These are phyloP conservation scores for Phytophthora boehmeriae DNA, from an alignment of 352 stramenopile genomes.

Conservation along the genomic window DNA sequence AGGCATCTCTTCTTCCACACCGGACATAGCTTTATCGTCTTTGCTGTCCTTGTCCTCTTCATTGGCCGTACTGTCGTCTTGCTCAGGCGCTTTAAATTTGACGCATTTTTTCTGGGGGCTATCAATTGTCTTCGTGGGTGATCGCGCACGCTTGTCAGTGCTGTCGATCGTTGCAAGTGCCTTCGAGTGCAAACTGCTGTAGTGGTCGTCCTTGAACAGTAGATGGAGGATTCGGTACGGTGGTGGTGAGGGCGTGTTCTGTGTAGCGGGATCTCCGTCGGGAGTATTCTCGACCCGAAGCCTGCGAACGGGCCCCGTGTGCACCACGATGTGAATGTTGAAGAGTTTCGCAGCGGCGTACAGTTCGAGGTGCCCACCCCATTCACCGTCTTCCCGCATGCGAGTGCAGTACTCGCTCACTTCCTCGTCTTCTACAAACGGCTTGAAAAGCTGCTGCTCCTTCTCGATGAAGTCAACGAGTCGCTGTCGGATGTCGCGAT, in stretches of 20 bases:
- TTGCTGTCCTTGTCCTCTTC: constrained; percentile 22
- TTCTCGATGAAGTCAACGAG: constrained; percentile 52
- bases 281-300: constrained; percentile 49
- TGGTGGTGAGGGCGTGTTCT: constrained; percentile 8
- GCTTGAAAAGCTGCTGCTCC: constrained; percentile 42
- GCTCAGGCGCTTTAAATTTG: constrained; percentile 9
- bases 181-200: constrained; percentile 51
- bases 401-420: constrained; percentile 48
- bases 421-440: constrained; percentile 43
- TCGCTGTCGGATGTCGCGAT: constrained; percentile 45
- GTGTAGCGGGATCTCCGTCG: constrained; percentile 11
- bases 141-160: constrained; percentile 25
- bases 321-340: constrained; percentile 64
- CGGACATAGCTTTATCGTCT: constrained; percentile 12
- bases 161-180: constrained; percentile 1
- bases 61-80: constrained; percentile 18
- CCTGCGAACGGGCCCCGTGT: constrained; percentile 51
- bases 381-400: constrained; percentile 55
- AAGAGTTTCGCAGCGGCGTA: constrained; percentile 63
- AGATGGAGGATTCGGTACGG: constrained; percentile 50
- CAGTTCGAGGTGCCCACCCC: constrained; percentile 68
- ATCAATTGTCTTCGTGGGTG: constrained; percentile 3
- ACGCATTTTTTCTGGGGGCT: constrained; percentile 20
- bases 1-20: constrained; percentile 16
- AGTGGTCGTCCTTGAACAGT: constrained; percentile 58